Percentiles rank a stretch among this genome's conserved stretches.
These are phyloP conservation scores for Dictyostelium brefeldianum DNA, from an alignment of 78 protist species.

Conservation along the genomic window DNA sequence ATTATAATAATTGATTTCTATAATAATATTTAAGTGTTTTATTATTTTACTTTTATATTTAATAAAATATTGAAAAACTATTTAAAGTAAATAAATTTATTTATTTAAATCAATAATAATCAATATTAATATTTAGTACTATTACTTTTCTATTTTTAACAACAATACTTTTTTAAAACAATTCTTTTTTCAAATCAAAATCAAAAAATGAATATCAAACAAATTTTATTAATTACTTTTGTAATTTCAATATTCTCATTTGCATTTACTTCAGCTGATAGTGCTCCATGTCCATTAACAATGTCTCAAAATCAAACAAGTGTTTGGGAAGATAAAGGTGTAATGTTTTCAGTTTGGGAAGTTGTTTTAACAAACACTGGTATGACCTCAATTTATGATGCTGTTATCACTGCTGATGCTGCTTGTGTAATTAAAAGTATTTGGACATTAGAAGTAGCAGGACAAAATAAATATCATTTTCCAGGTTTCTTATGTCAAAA, in stretches of 20 bases:
- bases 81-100: no score
- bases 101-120: no score
- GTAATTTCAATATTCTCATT: neutral
- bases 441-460: constrained; percentile 5
- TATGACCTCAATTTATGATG: neutral
- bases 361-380: neutral
- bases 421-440: neutral
- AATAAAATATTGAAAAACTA: no score
- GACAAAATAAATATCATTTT: neutral
- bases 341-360: neutral
- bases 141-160: no score
- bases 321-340: neutral
- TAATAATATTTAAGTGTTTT: no score
- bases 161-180: no score
- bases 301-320: neutral
- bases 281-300: neutral
- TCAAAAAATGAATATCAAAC: constrained; percentile 1
- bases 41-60: no score
- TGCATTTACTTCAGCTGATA: neutral
- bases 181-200: no score
- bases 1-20: no score
- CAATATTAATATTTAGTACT: no score
- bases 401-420: neutral
- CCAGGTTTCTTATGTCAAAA: neutral
- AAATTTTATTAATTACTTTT: constrained; percentile 8